Evolutionary conservation across 768 basidiomycete genomes (phyloP).

Genomic region (Suillus plorans): DNA sequence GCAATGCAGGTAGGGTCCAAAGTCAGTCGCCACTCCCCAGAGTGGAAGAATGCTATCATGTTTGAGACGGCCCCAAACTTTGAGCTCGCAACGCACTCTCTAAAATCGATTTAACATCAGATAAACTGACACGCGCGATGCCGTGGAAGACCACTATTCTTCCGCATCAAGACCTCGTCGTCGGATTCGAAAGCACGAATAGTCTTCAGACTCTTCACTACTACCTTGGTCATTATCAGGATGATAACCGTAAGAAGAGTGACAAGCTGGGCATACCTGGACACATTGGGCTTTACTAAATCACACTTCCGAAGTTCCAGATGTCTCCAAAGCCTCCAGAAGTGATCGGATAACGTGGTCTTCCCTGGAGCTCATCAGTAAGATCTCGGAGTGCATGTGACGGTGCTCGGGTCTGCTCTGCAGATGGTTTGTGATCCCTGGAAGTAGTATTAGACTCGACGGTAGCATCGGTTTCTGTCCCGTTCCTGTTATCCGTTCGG

Average conservation of each 20-base stretch:
- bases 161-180: background rate
- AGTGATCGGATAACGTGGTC: background rate
- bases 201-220: background rate
- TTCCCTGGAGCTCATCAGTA: background rate
- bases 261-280: background rate
- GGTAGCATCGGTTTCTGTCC: constrained; percentile 45
- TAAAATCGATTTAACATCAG: background rate
- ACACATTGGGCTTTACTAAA: background rate
- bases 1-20: no score
- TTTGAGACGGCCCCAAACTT: background rate
- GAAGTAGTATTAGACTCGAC: constrained; percentile 40
- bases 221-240: background rate
- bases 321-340: background rate
- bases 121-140: background rate
- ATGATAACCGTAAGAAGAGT: background rate
- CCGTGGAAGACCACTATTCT: background rate
- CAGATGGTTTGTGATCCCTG: constrained; percentile 53
- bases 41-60: background rate
- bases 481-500: constrained; percentile 47
- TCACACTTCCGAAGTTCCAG: background rate
- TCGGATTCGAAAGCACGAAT: background rate
- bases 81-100: background rate
- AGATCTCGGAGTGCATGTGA: background rate
- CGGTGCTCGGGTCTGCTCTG: constrained; percentile 53
- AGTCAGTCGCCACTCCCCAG: background rate